Conservation (phyloP, 176 grass and related monocot genomes). For the Lolium multiflorum region DNA sequence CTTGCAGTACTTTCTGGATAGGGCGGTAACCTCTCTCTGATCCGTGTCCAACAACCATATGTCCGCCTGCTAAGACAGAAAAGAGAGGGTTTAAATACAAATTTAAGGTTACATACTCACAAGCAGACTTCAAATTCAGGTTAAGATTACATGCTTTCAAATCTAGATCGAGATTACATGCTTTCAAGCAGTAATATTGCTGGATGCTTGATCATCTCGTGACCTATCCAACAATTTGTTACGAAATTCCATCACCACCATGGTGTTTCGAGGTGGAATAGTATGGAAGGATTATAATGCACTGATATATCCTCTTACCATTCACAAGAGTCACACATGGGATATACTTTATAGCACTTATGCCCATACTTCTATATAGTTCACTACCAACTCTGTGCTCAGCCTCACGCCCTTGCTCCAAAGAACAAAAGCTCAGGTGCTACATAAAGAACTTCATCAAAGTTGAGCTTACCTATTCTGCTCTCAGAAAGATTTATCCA, state of each 20-base stretch:
- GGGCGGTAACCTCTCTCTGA: neutral
- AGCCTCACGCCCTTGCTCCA: neutral
- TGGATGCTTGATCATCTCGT: too few relatives aligned
- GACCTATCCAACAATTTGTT: neutral
- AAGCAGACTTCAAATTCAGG: neutral
- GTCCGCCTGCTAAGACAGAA: neutral
- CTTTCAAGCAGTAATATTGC: neutral
- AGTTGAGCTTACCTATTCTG: neutral
- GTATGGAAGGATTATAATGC: neutral
- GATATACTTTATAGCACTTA: constrained; percentile 1
- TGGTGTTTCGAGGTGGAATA: neutral
- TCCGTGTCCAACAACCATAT: neutral
- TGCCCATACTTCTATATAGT: neutral
- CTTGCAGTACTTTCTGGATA: neutral
- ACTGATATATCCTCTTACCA: neutral
- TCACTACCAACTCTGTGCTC: neutral
- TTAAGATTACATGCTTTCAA: neutral
- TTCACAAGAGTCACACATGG: neutral
- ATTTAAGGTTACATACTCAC: neutral
- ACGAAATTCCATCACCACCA: neutral
- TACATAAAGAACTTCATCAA: neutral
- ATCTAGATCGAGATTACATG: neutral
- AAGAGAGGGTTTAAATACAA: neutral
- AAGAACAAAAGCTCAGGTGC: neutral
- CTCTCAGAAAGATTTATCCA: neutral